phyloP scores from a whole-genome alignment of 257 asterid species.

The Solanum bulbocastanum region DNA sequence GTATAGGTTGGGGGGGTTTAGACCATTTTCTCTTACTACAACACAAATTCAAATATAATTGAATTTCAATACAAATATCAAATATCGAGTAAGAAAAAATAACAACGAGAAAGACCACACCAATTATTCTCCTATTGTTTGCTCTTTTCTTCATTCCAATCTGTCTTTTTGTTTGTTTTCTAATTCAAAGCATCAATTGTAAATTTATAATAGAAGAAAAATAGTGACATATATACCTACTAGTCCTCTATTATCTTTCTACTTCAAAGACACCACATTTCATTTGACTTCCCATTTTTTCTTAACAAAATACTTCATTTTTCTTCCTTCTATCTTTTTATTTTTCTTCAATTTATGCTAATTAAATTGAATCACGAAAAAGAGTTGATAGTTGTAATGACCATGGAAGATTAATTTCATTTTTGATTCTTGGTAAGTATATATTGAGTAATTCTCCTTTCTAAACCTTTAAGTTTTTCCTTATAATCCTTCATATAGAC shows the following conservation, averaged over 20 bases:
- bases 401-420: background rate
- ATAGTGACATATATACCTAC: background rate
- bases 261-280: background rate
- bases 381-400: slow-evolving; percentile 2
- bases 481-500: too few species aligned
- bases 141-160: slow-evolving; percentile 21
- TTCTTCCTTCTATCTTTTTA: background rate
- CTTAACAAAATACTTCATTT: background rate
- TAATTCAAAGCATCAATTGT: slow-evolving; percentile 18
- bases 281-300: slow-evolving; percentile 1
- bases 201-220: background rate
- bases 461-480: background rate
- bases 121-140: background rate
- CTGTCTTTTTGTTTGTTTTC: slow-evolving; percentile 24
- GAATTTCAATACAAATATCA: too few species aligned
- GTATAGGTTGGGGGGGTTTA: too few species aligned
- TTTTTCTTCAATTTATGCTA: background rate
- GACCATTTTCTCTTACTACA: too few species aligned
- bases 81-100: too few species aligned
- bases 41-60: too few species aligned
- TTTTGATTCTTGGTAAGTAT: background rate
- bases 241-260: background rate
- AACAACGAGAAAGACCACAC: background rate
- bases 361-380: slow-evolving; percentile 12
- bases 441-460: background rate